A percentile compares a stretch with the other conserved stretches of the same genome.
Evolutionary conservation across 2,329 filamentous ascomycete genomes (phyloP).

Genomic region (Ceratocystiopsis brevicomis): DNA sequence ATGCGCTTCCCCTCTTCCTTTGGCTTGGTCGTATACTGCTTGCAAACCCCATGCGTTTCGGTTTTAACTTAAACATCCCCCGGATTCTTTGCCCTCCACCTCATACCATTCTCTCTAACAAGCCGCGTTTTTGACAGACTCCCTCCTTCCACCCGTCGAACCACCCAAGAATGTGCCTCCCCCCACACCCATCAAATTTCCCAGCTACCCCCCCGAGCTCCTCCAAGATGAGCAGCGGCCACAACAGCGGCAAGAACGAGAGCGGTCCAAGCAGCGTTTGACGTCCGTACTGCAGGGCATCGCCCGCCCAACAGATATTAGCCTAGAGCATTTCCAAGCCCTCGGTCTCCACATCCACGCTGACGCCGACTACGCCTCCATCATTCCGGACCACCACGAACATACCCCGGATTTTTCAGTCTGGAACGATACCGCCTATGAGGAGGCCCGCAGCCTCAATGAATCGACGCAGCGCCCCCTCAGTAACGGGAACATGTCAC

Average conservation of each 20-base stretch:
- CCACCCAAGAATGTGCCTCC: constrained; percentile 34
- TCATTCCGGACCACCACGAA: constrained; percentile 32
- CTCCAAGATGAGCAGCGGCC: no score
- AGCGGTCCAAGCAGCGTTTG: constrained; percentile 17
- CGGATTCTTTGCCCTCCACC: no score
- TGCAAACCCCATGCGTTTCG: not conserved
- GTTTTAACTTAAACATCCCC: no score
- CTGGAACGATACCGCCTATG: constrained; percentile 30
- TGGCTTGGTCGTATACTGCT: not conserved
- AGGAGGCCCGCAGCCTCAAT: constrained; percentile 30
- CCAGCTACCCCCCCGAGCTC: constrained; percentile 20
- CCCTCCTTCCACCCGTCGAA: constrained; percentile 10
- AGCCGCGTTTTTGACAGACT: not conserved
- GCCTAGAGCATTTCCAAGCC: constrained; percentile 32
- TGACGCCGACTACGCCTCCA: constrained; percentile 26
- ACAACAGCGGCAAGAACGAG: not conserved
- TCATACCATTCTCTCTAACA: not conserved
- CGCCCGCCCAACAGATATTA: constrained; percentile 31
- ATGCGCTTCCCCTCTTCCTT: not conserved
- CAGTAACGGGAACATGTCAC: constrained; percentile 33
- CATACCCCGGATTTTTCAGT: constrained; percentile 32
- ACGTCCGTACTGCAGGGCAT: constrained; percentile 33
- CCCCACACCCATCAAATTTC: constrained; percentile 35
- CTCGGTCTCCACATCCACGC: constrained; percentile 36
- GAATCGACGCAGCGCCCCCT: constrained; percentile 28